Evolutionary conservation across 192 early-diverging fungal species (phyloP).

Genomic region (Entomortierella chlamydospora): DNA sequence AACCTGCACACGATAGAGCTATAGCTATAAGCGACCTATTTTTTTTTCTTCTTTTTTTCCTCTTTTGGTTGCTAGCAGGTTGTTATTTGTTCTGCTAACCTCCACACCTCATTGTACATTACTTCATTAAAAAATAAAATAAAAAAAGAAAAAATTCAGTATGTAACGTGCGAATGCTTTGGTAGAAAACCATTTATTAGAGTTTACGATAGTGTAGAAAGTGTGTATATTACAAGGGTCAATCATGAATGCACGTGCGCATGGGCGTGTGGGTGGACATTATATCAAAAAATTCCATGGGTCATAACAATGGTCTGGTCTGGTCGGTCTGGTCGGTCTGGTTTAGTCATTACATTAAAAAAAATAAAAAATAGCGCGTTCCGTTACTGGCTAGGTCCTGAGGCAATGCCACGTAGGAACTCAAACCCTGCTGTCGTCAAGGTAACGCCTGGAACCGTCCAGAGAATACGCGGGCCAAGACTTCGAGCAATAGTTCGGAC

Average conservation of each 20-base stretch:
- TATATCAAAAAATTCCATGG: too few relatives aligned
- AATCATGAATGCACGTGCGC: background rate
- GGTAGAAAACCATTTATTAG: too few relatives aligned
- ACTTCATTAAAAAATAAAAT: background rate
- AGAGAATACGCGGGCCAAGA: constrained; percentile 31
- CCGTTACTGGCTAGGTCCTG: background rate
- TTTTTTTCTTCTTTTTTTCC: background rate
- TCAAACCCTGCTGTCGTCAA: constrained; percentile 48
- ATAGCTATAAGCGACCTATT: background rate
- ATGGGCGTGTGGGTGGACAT: background rate
- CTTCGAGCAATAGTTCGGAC: constrained; percentile 30
- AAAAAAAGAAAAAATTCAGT: background rate
- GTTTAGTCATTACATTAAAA: too few relatives aligned
- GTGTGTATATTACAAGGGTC: background rate
- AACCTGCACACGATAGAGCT: too few relatives aligned
- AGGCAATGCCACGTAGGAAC: constrained; percentile 25
- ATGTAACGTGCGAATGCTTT: too few relatives aligned
- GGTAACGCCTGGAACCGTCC: constrained; percentile 48
- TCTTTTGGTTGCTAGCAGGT: too few relatives aligned
- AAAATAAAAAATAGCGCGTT: too few relatives aligned
- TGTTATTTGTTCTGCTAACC: too few relatives aligned
- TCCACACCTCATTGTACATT: background rate
- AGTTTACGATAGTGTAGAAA: too few relatives aligned
- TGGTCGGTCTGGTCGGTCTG: too few relatives aligned
- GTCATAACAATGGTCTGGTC: too few relatives aligned